Evolutionary conservation across 2,329 filamentous ascomycete species (phyloP).

Genomic region (Metarhizium humberi): DNA sequence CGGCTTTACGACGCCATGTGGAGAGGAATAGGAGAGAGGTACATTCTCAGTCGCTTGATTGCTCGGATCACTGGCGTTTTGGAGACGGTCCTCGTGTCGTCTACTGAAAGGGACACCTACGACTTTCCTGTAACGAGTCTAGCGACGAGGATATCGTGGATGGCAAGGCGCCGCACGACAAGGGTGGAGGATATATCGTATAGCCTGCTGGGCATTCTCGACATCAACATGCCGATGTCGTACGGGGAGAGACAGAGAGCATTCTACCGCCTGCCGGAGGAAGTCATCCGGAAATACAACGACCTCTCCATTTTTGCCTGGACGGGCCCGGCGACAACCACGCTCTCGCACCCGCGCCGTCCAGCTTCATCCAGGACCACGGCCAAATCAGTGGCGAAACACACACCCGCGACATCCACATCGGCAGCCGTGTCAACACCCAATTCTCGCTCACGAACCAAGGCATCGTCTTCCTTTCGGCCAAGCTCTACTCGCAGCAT

Average conservation of each 20-base stretch:
- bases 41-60: constrained; percentile 5
- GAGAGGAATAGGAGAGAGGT: constrained; percentile 16
- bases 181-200: constrained; percentile 16
- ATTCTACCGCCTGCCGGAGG: constrained; percentile 14
- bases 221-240: constrained; percentile 17
- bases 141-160: constrained; percentile 14
- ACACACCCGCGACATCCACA: background rate
- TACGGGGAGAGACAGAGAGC: constrained; percentile 12
- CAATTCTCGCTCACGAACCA: constrained; percentile 1
- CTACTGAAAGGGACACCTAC: background rate
- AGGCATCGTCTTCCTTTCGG: background rate
- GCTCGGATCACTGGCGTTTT: constrained; percentile 13
- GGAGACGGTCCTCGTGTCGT: background rate
- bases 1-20: constrained; percentile 21
- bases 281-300: constrained; percentile 11
- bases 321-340: constrained; percentile 1
- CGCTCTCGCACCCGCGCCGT: background rate
- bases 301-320: constrained; percentile 16
- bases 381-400: background rate
- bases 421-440: background rate
- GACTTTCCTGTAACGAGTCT: constrained; percentile 7
- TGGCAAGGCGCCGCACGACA: constrained; percentile 12
- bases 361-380: background rate
- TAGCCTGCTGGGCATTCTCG: constrained; percentile 16
- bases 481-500: background rate